Conservation (phyloP, 352 stramenopile species). For the Globisporangium yorkense region DNA sequence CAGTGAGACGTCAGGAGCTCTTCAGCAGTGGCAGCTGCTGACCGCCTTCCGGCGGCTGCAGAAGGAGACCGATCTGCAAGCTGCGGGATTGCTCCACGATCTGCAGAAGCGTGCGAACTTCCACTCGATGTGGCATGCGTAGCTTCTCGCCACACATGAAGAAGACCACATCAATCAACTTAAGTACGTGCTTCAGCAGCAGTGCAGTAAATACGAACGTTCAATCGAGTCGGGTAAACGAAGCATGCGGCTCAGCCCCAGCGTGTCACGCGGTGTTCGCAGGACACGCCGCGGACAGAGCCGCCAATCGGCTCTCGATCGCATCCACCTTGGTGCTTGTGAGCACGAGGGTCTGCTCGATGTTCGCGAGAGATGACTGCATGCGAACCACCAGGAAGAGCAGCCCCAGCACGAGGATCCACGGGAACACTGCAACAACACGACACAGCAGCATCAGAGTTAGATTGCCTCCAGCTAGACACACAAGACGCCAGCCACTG, state of each 20-base stretch:
- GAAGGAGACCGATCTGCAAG: slow-evolving; percentile 10
- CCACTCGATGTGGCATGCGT: slow-evolving; percentile 33
- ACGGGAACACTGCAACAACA: slow-evolving; percentile 41
- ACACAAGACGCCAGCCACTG: neutral
- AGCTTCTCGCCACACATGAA: neutral
- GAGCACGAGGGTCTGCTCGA: slow-evolving; percentile 41
- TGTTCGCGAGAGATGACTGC: slow-evolving; percentile 49
- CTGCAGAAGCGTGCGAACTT: slow-evolving; percentile 41
- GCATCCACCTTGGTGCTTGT: slow-evolving; percentile 33
- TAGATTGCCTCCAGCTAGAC: neutral
- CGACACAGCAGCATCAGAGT: neutral
- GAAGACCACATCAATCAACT: neutral
- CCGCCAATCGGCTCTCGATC: slow-evolving; percentile 25
- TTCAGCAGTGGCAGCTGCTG: slow-evolving; percentile 17
- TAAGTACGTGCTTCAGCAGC: neutral
- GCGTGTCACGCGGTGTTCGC: slow-evolving; percentile 9
- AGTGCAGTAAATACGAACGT: slow-evolving; percentile 10
- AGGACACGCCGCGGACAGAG: slow-evolving; percentile 14
- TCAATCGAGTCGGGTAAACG: neutral
- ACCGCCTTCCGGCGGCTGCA: slow-evolving; percentile 30
- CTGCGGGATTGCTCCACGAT: slow-evolving; percentile 7
- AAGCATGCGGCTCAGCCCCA: neutral
- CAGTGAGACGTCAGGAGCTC: slow-evolving; percentile 1
- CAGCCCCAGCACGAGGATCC: slow-evolving; percentile 56
- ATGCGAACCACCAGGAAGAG: slow-evolving; percentile 54